Base-by-base conservation (phyloP, 495 filamentous ascomycete species). In the Penicillium waksmanii region DNA sequence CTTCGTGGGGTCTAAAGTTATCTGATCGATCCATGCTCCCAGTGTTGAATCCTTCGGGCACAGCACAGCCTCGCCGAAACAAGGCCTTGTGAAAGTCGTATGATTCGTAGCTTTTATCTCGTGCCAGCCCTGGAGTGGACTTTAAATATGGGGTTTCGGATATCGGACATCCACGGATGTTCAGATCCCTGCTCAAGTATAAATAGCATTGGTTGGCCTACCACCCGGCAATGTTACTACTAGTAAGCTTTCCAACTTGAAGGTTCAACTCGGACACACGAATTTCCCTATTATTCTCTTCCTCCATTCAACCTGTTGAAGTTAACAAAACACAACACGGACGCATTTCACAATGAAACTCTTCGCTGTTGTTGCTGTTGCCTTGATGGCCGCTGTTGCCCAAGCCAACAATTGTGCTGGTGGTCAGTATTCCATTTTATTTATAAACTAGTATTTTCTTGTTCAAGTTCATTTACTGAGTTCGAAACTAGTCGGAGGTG, bases 1-100 rank as follows among this genome's bases (percentile, higher is more conserved):
- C 42, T 46, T 46, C 17, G 15, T 9, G 36, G 42, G 42, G 42
- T 46, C 42, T 19, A 17, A n/a, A 46, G 17, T 46, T 46, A 46
- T 46, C 42, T 46, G 42, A 46, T 46, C 42, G 42, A 46, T 46
- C 42, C 12, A 10, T 21, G 17, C 18, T 12, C 35, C 10, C 42
- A 19, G 17, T 46, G 42, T 15, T 46, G 12, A 0, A n/a, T 38
- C 27, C 27, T 31, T 31, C 6, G 27, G 36, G 36, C 12, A 13
- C 36, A 13, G 36, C 11, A 13, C 12, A 38, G 36, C 36, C 36
- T 38, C 36, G 15, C 36, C 15, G 11, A 38, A 13, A 13, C 36
- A 31, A 31, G 6, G 27, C 8, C 3, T 4, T 31, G 27, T 6
- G 27, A 31, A 31, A 31, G 8, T 31, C 27, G 27, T 7, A 31